phyloP scores from a whole-genome alignment of 768 basidiomycete genomes.

The Tulasnella sp. region DNA sequence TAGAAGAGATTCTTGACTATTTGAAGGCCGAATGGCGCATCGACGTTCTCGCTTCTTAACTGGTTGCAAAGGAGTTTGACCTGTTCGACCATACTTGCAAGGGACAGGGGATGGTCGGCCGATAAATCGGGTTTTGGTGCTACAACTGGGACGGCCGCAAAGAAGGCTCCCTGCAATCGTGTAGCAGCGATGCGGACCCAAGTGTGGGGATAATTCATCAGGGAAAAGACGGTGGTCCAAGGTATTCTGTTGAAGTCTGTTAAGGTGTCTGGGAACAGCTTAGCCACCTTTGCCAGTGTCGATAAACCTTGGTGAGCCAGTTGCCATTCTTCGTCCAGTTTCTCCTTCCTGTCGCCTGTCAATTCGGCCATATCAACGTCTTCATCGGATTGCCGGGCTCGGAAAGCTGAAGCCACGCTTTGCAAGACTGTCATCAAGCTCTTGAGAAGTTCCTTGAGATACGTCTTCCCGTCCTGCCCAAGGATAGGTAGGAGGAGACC shows the following conservation, averaged over 20 bases:
- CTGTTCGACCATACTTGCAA: conserved; percentile 57
- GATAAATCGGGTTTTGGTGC: conserved; percentile 39
- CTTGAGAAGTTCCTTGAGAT: conserved; percentile 51
- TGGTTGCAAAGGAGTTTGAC: conserved; percentile 72
- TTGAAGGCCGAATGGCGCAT: conserved; percentile 70
- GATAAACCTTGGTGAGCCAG: conserved; percentile 75
- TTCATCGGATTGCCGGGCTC: conserved; percentile 41
- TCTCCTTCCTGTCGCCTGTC: conserved; percentile 46
- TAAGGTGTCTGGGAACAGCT: conserved; percentile 41
- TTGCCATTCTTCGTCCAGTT: conserved; percentile 70
- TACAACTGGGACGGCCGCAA: conserved; percentile 50
- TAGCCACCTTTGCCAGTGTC: conserved; percentile 59
- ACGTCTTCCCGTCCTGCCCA: conserved; percentile 44
- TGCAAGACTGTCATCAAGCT: conserved; percentile 54
- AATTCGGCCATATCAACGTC: conserved; percentile 39
- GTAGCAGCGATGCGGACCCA: conserved; percentile 87
- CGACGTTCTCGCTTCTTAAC: conserved; percentile 75
- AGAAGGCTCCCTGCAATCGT: conserved; percentile 68
- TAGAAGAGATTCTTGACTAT: conserved; percentile 91
- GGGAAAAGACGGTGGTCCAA: conserved; percentile 61
- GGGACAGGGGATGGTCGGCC: conserved; percentile 50
- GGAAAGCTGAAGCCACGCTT: conserved; percentile 44
- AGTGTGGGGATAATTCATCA: conserved; percentile 84
- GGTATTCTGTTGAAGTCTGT: conserved; percentile 41
- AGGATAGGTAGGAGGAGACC: conserved; percentile 74